Evolutionary conservation across 2,329 filamentous ascomycete genomes (phyloP).

Genomic region (Exophiala spinifera): DNA sequence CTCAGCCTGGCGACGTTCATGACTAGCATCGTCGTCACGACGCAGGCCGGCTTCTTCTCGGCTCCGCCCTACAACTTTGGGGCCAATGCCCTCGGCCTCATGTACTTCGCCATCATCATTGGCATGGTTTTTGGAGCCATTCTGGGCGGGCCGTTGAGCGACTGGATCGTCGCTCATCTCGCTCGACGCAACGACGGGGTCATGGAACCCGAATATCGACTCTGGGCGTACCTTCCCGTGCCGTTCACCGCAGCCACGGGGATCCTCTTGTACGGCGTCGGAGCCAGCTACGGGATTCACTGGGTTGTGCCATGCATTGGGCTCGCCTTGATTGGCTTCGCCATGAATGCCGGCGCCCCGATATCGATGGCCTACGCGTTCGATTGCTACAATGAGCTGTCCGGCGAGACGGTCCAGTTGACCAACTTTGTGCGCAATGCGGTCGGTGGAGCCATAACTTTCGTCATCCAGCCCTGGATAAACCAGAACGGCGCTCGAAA

Average conservation of each 20-base stretch:
- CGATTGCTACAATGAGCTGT: background rate
- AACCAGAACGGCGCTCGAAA: slow-evolving; percentile 4
- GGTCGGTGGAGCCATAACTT: background rate
- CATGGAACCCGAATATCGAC: background rate
- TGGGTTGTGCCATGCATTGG: background rate
- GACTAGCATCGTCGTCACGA: background rate
- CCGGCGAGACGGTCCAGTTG: background rate
- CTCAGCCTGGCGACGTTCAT: background rate
- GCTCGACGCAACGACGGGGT: background rate
- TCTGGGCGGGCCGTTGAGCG: background rate
- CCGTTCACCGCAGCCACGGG: background rate
- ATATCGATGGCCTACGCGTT: background rate
- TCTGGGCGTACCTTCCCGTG: background rate
- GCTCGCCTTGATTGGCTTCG: background rate
- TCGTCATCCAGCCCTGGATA: slow-evolving; percentile 6
- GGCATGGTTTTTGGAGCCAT: background rate
- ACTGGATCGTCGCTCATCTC: background rate
- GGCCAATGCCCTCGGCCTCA: background rate
- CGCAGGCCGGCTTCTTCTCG: slow-evolving; percentile 2
- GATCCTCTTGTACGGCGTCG: background rate
- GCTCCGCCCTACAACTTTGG: background rate
- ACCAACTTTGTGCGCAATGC: background rate
- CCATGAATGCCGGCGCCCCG: background rate
- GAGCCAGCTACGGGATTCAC: background rate
- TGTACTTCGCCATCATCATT: background rate